Conservation (phyloP, 805 yeast genomes). For the Brettanomyces sp. region DNA sequence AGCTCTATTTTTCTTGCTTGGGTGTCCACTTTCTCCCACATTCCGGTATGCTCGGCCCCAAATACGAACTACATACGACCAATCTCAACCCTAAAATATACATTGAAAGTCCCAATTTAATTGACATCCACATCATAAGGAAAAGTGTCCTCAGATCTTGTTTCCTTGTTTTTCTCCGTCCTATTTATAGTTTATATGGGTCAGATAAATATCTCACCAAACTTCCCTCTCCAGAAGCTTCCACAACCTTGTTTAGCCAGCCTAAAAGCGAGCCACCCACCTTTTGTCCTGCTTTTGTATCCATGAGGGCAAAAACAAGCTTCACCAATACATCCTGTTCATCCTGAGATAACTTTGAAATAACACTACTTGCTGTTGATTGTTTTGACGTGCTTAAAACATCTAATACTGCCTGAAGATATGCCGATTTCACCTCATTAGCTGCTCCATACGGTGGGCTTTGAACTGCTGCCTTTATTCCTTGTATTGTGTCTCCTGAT, state of each 20-base stretch:
- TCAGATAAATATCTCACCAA: slow-evolving; percentile 81
- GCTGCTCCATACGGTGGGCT: slow-evolving; percentile 81
- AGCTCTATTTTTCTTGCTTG: too few relatives aligned
- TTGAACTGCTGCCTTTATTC: slow-evolving; percentile 53
- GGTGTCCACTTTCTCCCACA: too few relatives aligned
- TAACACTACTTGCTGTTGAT: slow-evolving; percentile 55
- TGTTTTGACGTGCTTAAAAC: slow-evolving; percentile 59
- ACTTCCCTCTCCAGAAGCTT: slow-evolving; percentile 78
- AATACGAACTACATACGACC: too few relatives aligned
- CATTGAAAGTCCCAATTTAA: too few relatives aligned
- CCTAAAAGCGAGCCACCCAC: slow-evolving; percentile 78
- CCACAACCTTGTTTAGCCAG: slow-evolving; percentile 90
- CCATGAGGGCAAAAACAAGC: slow-evolving; percentile 81
- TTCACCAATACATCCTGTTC: slow-evolving; percentile 76
- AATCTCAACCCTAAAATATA: too few relatives aligned
- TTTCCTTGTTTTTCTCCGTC: background rate
- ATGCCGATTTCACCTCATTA: slow-evolving; percentile 42
- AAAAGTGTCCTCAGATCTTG: too few relatives aligned
- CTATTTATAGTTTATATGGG: slow-evolving; percentile 19
- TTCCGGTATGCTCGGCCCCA: too few relatives aligned
- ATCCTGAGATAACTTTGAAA: slow-evolving; percentile 47
- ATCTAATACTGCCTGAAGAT: slow-evolving; percentile 53
- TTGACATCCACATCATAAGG: too few relatives aligned
- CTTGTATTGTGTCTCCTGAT: slow-evolving; percentile 63
- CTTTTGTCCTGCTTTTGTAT: slow-evolving; percentile 64